Conservation (phyloP, 495 filamentous ascomycete genomes). For the Aspergillus ostianus region DNA sequence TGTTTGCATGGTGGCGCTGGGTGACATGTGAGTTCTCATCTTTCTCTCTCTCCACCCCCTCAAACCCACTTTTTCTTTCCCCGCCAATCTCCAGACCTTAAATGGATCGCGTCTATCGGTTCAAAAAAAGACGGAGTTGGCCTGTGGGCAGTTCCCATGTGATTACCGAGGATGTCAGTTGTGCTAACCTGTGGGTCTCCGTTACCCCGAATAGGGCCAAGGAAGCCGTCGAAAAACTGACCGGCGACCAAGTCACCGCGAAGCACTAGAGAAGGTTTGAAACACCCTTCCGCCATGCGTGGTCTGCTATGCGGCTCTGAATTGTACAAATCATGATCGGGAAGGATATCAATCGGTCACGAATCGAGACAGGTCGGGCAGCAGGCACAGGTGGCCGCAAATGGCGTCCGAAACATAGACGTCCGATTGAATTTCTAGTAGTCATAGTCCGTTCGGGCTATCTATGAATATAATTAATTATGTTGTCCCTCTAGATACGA, state of each 20-base stretch:
- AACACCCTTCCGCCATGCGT: conserved; percentile 45
- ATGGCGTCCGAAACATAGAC: background rate
- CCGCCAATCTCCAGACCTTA: background rate
- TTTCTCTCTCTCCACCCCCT: background rate
- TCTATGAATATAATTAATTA: background rate
- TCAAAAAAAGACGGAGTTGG: background rate
- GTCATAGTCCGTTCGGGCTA: background rate
- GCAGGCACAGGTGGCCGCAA: background rate
- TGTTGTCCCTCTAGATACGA: background rate
- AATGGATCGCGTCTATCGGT: background rate
- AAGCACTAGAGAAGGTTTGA: conserved; percentile 81
- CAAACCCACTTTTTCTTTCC: conserved; percentile 1
- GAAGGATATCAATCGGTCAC: background rate
- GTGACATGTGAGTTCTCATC: conserved; percentile 87
- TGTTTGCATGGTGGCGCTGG: conserved; percentile 98
- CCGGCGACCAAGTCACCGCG: conserved; percentile 88
- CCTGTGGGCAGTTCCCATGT: conserved; percentile 22
- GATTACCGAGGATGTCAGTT: conserved; percentile 26
- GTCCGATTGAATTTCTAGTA: background rate
- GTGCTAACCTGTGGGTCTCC: conserved; percentile 39
- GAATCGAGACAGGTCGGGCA: background rate
- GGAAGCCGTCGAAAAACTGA: conserved; percentile 94
- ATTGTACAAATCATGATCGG: background rate
- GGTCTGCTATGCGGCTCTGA: conserved; percentile 1
- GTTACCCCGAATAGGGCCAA: conserved; percentile 72